Evolutionary conservation across 129 eudicot genomes (phyloP).

Genomic region (Arctium minus): DNA sequence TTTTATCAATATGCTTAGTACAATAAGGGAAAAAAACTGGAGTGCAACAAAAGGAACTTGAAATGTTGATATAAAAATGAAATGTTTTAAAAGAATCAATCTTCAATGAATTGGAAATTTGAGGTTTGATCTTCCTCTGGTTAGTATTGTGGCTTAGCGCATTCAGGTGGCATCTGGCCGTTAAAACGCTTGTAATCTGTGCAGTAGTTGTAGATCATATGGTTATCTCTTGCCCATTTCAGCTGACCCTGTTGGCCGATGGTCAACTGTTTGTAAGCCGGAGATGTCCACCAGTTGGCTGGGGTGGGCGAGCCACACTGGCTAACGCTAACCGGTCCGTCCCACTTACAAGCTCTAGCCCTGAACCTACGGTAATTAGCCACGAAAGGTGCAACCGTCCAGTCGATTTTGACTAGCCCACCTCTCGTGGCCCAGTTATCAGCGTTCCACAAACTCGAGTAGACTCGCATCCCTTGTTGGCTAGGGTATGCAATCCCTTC

Average conservation of each 20-base stretch:
- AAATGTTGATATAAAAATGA: background rate
- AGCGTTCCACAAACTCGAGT: slow-evolving; percentile 71
- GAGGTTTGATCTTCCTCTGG: background rate
- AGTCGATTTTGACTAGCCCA: slow-evolving; percentile 55
- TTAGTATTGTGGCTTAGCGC: slow-evolving; percentile 44
- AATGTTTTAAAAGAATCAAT: background rate
- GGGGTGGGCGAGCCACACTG: slow-evolving; percentile 29
- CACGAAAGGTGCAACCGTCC: slow-evolving; percentile 57
- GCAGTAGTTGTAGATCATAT: slow-evolving; percentile 63
- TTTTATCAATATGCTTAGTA: background rate
- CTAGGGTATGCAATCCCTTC: slow-evolving; percentile 53
- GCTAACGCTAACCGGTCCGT: slow-evolving; percentile 33
- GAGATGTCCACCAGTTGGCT: slow-evolving; percentile 51
- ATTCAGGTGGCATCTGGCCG: slow-evolving; percentile 56
- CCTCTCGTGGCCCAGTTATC: slow-evolving; percentile 73
- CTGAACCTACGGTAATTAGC: slow-evolving; percentile 42
- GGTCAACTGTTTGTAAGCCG: slow-evolving; percentile 35
- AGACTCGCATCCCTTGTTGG: slow-evolving; percentile 62
- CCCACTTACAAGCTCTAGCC: slow-evolving; percentile 52
- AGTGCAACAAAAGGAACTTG: background rate
- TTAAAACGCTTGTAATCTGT: slow-evolving; percentile 38
- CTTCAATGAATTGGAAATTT: background rate
- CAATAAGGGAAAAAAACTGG: background rate
- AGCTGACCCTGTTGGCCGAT: slow-evolving; percentile 32
- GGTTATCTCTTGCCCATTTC: slow-evolving; percentile 42